Conservation (phyloP, 306 rosid species). For the Crotalaria pallida region DNA sequence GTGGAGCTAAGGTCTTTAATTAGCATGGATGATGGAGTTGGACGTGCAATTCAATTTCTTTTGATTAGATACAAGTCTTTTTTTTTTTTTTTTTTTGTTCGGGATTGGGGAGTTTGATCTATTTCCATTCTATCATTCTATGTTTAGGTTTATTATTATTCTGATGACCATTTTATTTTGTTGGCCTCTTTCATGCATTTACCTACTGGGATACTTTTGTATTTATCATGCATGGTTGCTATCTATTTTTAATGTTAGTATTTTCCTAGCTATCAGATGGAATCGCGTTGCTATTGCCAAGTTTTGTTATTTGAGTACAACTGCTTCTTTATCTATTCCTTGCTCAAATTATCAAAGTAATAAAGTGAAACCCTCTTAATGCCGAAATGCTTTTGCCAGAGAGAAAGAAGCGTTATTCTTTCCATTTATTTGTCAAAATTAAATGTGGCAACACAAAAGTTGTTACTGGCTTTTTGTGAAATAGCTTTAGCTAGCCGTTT, state of each 20-base stretch:
- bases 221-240: conserved; percentile 17
- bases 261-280: neutral
- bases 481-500: no score
- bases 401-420: no score
- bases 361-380: neutral
- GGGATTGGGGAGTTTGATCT: conserved; percentile 15
- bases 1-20: no score
- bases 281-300: neutral
- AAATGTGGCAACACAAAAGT: no score
- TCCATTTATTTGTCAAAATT: no score
- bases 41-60: no score
- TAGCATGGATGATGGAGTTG: no score
- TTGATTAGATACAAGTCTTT: no score
- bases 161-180: neutral
- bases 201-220: conserved; percentile 22
- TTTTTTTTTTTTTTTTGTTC: no score
- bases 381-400: no score
- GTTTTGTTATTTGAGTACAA: neutral
- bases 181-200: neutral
- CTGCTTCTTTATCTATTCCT: neutral
- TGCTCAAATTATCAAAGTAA: neutral
- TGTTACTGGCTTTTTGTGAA: no score
- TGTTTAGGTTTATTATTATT: neutral
- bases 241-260: neutral
- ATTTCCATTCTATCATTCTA: neutral